Percentiles rank a stretch among this genome's conserved stretches.
Evolutionary conservation across 139 green algal genomes (phyloP).

Genomic region (Yamagishiella unicocca): DNA sequence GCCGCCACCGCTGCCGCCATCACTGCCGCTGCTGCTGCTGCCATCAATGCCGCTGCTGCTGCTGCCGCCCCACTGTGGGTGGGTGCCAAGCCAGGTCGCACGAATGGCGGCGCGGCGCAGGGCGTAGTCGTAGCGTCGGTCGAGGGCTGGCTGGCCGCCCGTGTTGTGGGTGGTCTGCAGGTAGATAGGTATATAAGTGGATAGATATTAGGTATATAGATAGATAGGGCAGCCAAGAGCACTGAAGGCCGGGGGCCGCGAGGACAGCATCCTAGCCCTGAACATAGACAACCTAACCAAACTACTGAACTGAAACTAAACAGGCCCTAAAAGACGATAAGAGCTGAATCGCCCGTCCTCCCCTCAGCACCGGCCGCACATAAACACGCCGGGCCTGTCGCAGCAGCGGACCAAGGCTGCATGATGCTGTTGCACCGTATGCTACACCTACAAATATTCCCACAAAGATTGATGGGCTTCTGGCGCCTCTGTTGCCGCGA

Average conservation of each 20-base stretch:
- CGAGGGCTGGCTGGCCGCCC: not conserved
- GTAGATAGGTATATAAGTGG: not conserved
- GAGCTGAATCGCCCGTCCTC: no score
- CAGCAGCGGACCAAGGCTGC: no score
- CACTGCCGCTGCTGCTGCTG: slow-evolving; percentile 38
- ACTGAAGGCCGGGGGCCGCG: no score
- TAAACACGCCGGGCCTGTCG: no score
- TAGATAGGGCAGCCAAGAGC: no score
- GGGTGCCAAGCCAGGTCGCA: slow-evolving; percentile 67
- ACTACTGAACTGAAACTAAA: no score
- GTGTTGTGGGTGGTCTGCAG: slow-evolving; percentile 25
- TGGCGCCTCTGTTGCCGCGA: not conserved
- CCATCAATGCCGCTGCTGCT: slow-evolving; percentile 26
- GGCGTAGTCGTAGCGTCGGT: slow-evolving; percentile 66
- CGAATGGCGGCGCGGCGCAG: slow-evolving; percentile 60
- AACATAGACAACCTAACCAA: no score
- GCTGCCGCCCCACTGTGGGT: not conserved
- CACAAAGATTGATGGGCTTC: slow-evolving; percentile 8
- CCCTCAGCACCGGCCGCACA: no score
- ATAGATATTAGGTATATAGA: not conserved
- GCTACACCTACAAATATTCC: slow-evolving; percentile 42
- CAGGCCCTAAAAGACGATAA: no score
- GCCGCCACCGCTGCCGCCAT: slow-evolving; percentile 52
- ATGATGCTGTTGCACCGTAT: no score
- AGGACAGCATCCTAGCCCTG: no score